A percentile compares a stretch with the other conserved stretches of the same genome.
Evolutionary conservation across 495 filamentous ascomycete species (phyloP).

Genomic region (Oidiodendron maius): DNA sequence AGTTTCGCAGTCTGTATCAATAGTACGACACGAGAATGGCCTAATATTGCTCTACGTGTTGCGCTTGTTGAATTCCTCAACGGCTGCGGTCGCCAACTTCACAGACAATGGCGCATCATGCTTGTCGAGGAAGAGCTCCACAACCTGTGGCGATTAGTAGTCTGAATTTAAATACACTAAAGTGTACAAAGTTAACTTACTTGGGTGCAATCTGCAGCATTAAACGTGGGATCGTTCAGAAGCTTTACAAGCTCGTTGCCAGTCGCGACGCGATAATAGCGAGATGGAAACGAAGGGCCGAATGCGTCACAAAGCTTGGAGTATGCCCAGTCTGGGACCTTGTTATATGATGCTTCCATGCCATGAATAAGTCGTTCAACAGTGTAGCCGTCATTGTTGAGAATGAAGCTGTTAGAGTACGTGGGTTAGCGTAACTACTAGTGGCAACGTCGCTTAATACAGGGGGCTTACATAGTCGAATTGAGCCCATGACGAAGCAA

Average conservation of each 20-base stretch:
- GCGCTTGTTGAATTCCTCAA: conserved; percentile 4
- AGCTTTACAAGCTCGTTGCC: conserved; percentile 32
- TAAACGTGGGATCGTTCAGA: conserved; percentile 32
- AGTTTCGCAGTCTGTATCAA: no score
- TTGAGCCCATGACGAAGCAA: conserved; percentile 28
- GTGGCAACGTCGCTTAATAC: no score
- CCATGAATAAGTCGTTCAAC: conserved; percentile 47
- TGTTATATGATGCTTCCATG: conserved; percentile 39
- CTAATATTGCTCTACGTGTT: no score
- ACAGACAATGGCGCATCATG: conserved; percentile 16
- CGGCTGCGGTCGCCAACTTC: conserved; percentile 6
- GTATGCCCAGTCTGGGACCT: conserved; percentile 38
- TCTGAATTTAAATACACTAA: background rate
- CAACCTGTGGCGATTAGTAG: conserved; percentile 4
- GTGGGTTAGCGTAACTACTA: background rate
- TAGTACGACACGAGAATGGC: no score
- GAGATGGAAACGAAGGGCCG: conserved; percentile 24
- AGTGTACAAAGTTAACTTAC: conserved; percentile 11
- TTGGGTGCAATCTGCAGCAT: conserved; percentile 30
- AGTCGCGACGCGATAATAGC: conserved; percentile 29
- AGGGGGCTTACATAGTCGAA: conserved; percentile 27
- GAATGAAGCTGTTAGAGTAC: conserved; percentile 30
- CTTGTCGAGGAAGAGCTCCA: conserved; percentile 20
- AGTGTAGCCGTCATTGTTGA: conserved; percentile 47
- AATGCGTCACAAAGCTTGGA: conserved; percentile 32